A percentile compares a stretch with the other conserved stretches of the same genome.
These are phyloP conservation scores for Hypoxylon sp. DNA, from an alignment of 2,329 filamentous ascomycete genomes.

Conservation along the genomic window DNA sequence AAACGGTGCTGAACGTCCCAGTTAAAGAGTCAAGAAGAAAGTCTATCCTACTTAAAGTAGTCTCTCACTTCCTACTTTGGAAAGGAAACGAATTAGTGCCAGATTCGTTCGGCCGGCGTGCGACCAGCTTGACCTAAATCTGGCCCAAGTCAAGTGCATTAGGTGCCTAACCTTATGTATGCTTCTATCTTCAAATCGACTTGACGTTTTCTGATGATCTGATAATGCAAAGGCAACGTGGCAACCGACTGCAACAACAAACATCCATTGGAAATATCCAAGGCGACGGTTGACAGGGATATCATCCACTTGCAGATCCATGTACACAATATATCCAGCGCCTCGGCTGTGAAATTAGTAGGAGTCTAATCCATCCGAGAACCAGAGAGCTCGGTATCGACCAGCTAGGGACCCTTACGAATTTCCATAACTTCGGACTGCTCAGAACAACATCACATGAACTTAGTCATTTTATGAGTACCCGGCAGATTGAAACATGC, in stretches of 20 bases:
- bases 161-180: background rate
- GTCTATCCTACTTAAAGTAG: conserved; percentile 10
- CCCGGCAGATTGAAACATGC: conserved; percentile 46
- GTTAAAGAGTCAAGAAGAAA: conserved; percentile 10
- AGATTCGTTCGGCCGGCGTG: background rate
- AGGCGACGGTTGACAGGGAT: conserved; percentile 9
- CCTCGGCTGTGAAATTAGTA: conserved; percentile 2
- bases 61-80: conserved; percentile 12
- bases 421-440: background rate
- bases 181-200: conserved; percentile 2
- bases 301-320: conserved; percentile 11
- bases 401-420: conserved; percentile 3
- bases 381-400: conserved; percentile 2
- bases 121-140: too few species aligned
- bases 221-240: conserved; percentile 11
- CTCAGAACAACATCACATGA: background rate
- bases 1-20: conserved; percentile 3
- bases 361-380: conserved; percentile 3
- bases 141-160: background rate
- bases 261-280: conserved; percentile 4
- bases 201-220: conserved; percentile 12
- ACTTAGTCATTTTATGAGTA: background rate
- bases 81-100: conserved; percentile 2
- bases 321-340: conserved; percentile 7
- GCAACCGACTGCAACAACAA: conserved; percentile 11